Conservation (phyloP, 495 filamentous ascomycete genomes). For the Penicillium argentinense region DNA sequence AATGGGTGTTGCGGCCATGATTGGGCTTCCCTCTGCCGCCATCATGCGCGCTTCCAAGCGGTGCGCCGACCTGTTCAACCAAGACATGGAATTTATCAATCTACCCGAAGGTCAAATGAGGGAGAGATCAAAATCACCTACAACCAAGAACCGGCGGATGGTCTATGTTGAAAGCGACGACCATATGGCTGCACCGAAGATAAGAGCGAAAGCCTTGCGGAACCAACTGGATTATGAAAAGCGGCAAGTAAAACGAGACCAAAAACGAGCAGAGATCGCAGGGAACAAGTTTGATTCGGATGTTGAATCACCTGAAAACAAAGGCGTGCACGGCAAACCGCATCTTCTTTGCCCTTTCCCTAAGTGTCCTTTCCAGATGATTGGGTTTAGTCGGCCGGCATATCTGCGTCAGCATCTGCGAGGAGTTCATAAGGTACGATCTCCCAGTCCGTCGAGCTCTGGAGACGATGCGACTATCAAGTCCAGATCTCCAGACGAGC, state of each 20-base stretch:
- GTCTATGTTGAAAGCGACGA: constrained; percentile 7
- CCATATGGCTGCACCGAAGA: constrained; percentile 35
- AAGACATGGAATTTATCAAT: constrained; percentile 61
- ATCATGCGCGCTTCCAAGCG: constrained; percentile 65
- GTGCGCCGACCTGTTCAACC: constrained; percentile 68
- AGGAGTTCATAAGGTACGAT: constrained; percentile 26
- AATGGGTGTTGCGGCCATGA: constrained; percentile 69
- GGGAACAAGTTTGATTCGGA: not conserved
- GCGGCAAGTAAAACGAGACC: too few species aligned
- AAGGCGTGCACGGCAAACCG: constrained; percentile 29
- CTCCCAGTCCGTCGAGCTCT: too few species aligned
- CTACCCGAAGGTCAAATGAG: constrained; percentile 44
- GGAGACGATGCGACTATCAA: too few species aligned
- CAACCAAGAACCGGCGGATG: not conserved
- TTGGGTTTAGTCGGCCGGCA: constrained; percentile 40
- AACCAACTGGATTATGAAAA: too few species aligned
- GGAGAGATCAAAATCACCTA: constrained; percentile 24
- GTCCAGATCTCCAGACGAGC: too few species aligned
- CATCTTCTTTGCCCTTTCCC: constrained; percentile 36
- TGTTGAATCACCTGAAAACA: constrained; percentile 18
- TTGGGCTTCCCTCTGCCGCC: constrained; percentile 59
- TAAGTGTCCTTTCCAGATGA: constrained; percentile 26
- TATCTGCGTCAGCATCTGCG: constrained; percentile 43
- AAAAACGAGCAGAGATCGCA: not conserved
- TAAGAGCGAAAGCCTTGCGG: constrained; percentile 26